Conservation (phyloP, 2,329 filamentous ascomycete genomes). For the Hymenoscyphus repandus region DNA sequence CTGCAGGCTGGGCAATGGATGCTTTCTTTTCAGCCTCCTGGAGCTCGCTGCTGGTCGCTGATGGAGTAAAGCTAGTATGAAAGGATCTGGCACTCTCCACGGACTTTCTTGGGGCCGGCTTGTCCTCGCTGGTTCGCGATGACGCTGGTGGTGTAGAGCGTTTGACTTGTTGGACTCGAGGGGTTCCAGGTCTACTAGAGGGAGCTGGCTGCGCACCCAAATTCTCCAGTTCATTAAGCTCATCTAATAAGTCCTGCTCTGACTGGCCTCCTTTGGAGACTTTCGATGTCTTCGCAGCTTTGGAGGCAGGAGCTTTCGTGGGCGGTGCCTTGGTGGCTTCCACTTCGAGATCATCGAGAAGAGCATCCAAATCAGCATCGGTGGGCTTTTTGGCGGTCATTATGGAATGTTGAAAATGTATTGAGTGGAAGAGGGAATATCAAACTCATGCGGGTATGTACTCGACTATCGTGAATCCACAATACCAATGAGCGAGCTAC, state of each 20-base stretch:
- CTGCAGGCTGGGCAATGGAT: constrained; percentile 38
- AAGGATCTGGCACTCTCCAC: constrained; percentile 70
- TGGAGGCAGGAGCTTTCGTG: constrained; percentile 30
- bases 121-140: constrained; percentile 61
- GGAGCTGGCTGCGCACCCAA: constrained; percentile 53
- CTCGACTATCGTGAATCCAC: not conserved
- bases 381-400: constrained; percentile 56
- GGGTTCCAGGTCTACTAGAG: constrained; percentile 72
- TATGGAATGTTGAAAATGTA: not conserved
- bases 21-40: constrained; percentile 52
- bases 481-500: too few species aligned
- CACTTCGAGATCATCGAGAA: constrained; percentile 58
- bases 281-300: constrained; percentile 27
- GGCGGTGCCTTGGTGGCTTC: constrained; percentile 41
- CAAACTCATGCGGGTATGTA: not conserved
- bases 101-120: constrained; percentile 58
- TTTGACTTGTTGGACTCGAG: constrained; percentile 57
- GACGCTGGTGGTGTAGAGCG: constrained; percentile 45
- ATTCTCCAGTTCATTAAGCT: constrained; percentile 63
- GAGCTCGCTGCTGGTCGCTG: constrained; percentile 54
- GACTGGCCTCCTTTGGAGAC: constrained; percentile 30
- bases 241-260: constrained; percentile 71
- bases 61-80: constrained; percentile 67
- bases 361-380: constrained; percentile 60
- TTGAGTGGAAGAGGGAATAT: not conserved